Evolutionary conservation across 2,329 filamentous ascomycete species (phyloP).

Genomic region (Fusarium sp.): DNA sequence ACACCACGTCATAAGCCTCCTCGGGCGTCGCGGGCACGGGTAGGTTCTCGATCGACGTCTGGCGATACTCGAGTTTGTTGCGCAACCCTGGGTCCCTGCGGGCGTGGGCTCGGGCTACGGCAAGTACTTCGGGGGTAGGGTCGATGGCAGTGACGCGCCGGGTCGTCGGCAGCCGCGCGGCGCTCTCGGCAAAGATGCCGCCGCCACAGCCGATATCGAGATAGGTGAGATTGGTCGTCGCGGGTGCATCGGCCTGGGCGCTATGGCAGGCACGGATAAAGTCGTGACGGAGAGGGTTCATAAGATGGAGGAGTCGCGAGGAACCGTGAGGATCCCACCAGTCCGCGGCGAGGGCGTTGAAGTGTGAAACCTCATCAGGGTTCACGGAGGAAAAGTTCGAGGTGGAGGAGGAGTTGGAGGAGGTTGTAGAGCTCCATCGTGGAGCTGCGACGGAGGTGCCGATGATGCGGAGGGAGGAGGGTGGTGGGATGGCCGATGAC

Average conservation of each 20-base stretch:
- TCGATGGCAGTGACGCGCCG: conserved; percentile 76
- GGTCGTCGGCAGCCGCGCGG: conserved; percentile 72
- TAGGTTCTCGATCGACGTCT: conserved; percentile 78
- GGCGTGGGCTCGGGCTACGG: conserved; percentile 78
- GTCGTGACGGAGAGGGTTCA: conserved; percentile 96
- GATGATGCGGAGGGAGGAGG: conserved; percentile 14
- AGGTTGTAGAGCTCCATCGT: conserved; percentile 37
- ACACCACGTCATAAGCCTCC: conserved; percentile 77
- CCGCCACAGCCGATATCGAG: conserved; percentile 96
- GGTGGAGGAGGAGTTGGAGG: conserved; percentile 18
- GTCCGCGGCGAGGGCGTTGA: conserved; percentile 87
- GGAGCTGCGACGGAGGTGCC: not conserved
- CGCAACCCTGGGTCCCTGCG: conserved; percentile 73
- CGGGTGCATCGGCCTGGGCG: conserved; percentile 55
- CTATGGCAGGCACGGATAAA: conserved; percentile 79
- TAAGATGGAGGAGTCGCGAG: conserved; percentile 90
- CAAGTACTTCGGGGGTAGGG: conserved; percentile 75
- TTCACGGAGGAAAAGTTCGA: conserved; percentile 75
- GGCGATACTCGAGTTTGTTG: conserved; percentile 73
- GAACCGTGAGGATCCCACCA: conserved; percentile 98
- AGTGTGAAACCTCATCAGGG: conserved; percentile 88
- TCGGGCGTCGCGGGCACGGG: conserved; percentile 49
- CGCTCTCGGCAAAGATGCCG: conserved; percentile 92
- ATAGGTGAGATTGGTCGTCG: conserved; percentile 63
- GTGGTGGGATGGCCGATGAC: conserved; percentile 10